Base-by-base conservation (phyloP, 495 filamentous ascomycete species). In the Daldinia bambusicola region DNA sequence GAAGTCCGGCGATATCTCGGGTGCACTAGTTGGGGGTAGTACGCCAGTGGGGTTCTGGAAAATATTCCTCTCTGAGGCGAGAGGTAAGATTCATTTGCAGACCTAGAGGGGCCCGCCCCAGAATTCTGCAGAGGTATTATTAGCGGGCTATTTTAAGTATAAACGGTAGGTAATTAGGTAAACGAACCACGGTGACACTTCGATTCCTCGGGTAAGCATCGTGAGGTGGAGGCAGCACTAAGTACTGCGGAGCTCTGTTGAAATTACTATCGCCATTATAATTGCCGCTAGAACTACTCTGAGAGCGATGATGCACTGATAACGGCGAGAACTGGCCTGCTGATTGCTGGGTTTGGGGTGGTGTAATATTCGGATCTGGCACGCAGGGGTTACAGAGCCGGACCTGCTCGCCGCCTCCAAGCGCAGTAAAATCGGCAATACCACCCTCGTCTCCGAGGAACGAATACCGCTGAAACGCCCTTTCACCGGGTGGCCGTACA, bases 311-410 rank as follows among this genome's bases (percentile, higher is more conserved):
- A 58, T 77, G 77, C 18, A 74, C 10, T 26, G 73, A 50, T 13
- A 65, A 68, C 34, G 51, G 70, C 12, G 57, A 66, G 26, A 55
- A 61, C 37, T 38, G 73, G 55, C 60, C 51, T 38, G 66, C 30
- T 20, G 65, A 58, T 13, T 64, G 70, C 34, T 79, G 80, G n/a
- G 72, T 72, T 56, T 77, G 77, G 13, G 83, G 82, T 50, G 92
- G 93, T 34, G 89, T 86, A 14, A 86, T 91, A 70, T 95, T 96
- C 2, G 94, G 94, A 79, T 97, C 94, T 30, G 93, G 94, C 20
- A 97, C 94, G 75, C 94, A 98, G 1, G 94, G 94, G 75, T 98
- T 97, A 84, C 94, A 98, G 10, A 98, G 89, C 56, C 94, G 87
- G 41, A 98, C 94, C 80, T 93, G 89, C 75, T 94, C 92, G 10